phyloP scores from a whole-genome alignment of 2,329 filamentous ascomycete genomes.

The Coniochaeta ligniaria region DNA sequence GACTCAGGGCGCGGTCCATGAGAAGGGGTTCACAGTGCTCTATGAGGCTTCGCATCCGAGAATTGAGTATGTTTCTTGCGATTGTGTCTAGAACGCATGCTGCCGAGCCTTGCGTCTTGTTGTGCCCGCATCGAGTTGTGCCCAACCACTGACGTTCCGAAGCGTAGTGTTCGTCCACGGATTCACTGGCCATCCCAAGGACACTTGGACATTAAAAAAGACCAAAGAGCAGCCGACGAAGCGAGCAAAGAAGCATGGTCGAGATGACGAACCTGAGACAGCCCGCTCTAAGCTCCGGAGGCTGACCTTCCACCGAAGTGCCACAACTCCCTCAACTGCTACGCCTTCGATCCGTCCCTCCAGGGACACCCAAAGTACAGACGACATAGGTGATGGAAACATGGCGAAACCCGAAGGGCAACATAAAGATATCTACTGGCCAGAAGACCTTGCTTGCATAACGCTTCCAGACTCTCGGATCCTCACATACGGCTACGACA shows the following conservation, averaged over 20 bases:
- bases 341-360: neutral
- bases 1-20: conserved; percentile 2
- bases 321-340: neutral
- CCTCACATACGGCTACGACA: neutral
- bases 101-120: neutral
- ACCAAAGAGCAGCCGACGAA: neutral
- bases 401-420: neutral
- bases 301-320: neutral
- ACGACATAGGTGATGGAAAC: neutral
- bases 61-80: conserved; percentile 5
- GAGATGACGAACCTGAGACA: neutral
- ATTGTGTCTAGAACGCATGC: neutral
- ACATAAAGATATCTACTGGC: neutral
- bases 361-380: neutral
- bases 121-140: neutral
- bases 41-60: conserved; percentile 2
- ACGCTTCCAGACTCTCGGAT: neutral
- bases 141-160: neutral
- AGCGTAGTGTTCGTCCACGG: conserved; percentile 16
- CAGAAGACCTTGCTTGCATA: neutral
- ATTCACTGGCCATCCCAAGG: conserved; percentile 16
- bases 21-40: conserved; percentile 7
- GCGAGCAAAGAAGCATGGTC: neutral
- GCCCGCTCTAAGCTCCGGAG: neutral
- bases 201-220: conserved; percentile 9